Base-by-base conservation (phyloP, 176 grass and related monocot species). In the Oryza brachyantha region DNA sequence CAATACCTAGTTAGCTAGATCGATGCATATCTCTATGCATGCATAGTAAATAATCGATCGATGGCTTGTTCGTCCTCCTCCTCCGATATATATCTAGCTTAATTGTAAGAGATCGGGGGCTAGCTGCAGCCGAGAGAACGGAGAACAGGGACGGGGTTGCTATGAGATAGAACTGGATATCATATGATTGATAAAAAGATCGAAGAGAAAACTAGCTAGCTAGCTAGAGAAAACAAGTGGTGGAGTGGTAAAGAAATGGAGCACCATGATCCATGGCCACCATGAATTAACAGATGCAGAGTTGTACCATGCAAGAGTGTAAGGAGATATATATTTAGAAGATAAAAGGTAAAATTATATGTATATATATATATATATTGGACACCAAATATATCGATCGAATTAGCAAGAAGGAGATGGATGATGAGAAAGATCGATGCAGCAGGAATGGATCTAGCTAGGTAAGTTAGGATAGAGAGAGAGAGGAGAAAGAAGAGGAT, bases 81-180 rank as follows among this genome's bases (percentile, higher is more conserved):
- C 60, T 76, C 68, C 52, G 52, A n/a, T 64, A n/a, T n/a, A n/a
- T n/a, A n/a, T n/a, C n/a, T n/a, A n/a, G n/a, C n/a, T n/a, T n/a
- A n/a, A n/a, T n/a, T n/a, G n/a, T n/a, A 11, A 43, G 5, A 13
- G 22, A 0, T 54, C 31, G 9, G 29, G 76, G 42, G 67, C 19
- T 41, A 39, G 29, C 13, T 46, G 61, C 2, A n/a, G 43, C 36
- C 13, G 83, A 74, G 52, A 25, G 72, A 54, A 64, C 29, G 41
- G 67, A 37, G 68, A 86, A 90, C 82, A 63, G 66, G 72, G 81
- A 85, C 81, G 77, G 80, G 75, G 69, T 54, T 64, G 43, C 37
- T 3, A 8, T n/a, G 37, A 9, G 86, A 68, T 48, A 37, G 66
- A 82, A 84, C 81, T 41, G 81, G 81, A 84, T 83, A 37, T 41